phyloP scores from a whole-genome alignment of 345 rosid genomes.

The Hevea brasiliensis region DNA sequence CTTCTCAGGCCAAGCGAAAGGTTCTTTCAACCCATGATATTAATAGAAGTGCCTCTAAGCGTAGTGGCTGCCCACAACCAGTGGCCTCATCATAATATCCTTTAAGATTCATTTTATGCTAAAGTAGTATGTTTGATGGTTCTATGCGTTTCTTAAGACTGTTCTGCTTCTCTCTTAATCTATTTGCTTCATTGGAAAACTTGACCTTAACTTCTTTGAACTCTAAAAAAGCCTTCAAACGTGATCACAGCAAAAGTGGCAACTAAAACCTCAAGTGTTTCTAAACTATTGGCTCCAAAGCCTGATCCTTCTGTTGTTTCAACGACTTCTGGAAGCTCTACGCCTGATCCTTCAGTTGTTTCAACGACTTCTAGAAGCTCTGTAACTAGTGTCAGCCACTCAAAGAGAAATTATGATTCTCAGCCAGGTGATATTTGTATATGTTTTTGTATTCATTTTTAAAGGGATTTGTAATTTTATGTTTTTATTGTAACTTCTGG shows the following conservation, averaged over 20 bases:
- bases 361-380: conserved; percentile 38
- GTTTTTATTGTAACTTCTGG: neutral
- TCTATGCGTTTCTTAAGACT: neutral
- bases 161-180: conserved; percentile 7
- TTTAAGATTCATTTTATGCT: conserved; percentile 28
- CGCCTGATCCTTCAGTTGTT: conserved; percentile 30
- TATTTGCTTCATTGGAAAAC: conserved; percentile 11
- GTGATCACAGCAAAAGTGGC: conserved; percentile 25
- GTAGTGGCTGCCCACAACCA: conserved; percentile 60
- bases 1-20: conserved; percentile 57
- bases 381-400: conserved; percentile 30
- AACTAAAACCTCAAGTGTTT: conserved; percentile 45
- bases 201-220: conserved; percentile 63
- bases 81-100: conserved; percentile 81
- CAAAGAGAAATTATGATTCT: conserved; percentile 40
- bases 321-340: conserved; percentile 36
- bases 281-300: conserved; percentile 47
- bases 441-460: neutral
- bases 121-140: neutral
- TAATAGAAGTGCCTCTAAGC: conserved; percentile 67
- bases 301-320: conserved; percentile 30
- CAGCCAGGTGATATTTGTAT: conserved; percentile 45
- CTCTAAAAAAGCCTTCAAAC: conserved; percentile 62
- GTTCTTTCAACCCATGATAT: conserved; percentile 45
- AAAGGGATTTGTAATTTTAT: neutral